phyloP scores from a whole-genome alignment of 2,329 filamentous ascomycete species.

The Pezicula radicicola region DNA sequence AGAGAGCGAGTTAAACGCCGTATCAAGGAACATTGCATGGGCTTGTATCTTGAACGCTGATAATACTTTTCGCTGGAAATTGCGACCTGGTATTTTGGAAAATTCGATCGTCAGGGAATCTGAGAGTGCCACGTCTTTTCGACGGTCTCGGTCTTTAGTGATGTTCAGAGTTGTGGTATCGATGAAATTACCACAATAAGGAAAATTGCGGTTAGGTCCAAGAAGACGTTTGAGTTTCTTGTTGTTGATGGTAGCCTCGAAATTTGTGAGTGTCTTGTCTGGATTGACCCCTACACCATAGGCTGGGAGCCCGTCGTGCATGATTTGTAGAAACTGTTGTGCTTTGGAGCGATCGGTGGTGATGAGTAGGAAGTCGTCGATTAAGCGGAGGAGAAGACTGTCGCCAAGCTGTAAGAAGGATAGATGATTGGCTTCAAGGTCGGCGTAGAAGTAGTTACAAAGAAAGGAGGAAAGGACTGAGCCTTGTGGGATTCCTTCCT shows the following conservation, averaged over 20 bases:
- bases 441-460: constrained; percentile 95
- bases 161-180: constrained; percentile 73
- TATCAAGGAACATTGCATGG: constrained; percentile 80
- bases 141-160: constrained; percentile 58
- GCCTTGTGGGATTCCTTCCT: constrained; percentile 86
- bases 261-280: constrained; percentile 82
- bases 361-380: constrained; percentile 92
- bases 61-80: constrained; percentile 77
- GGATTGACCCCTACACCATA: constrained; percentile 80
- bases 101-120: constrained; percentile 79
- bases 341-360: constrained; percentile 68
- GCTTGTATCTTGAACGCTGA: constrained; percentile 80
- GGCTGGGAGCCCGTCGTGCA: constrained; percentile 74
- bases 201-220: constrained; percentile 51
- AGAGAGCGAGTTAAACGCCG: constrained; percentile 65
- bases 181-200: constrained; percentile 84
- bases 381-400: constrained; percentile 73
- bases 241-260: constrained; percentile 60
- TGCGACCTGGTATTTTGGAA: constrained; percentile 67
- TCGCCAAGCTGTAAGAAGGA: constrained; percentile 58
- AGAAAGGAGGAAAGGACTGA: constrained; percentile 82
- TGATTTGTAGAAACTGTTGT: constrained; percentile 67
- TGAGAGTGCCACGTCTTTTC: constrained; percentile 45
- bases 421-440: constrained; percentile 71
- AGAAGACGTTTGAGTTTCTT: constrained; percentile 47